Conservation (phyloP, 208 protist genomes). For the Trypanosoma boissoni region DNA sequence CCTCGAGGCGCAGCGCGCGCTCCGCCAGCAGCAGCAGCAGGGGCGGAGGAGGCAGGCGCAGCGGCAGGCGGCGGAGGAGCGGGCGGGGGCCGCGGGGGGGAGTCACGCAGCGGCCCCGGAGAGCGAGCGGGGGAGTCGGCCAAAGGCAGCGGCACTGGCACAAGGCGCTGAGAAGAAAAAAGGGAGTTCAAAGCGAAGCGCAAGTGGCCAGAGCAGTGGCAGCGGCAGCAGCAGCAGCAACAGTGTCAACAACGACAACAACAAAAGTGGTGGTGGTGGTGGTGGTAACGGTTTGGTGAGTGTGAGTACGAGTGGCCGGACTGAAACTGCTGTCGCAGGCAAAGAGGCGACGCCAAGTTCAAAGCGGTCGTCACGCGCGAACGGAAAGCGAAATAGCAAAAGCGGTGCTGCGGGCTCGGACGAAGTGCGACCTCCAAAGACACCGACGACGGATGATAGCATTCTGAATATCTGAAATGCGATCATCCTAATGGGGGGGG, state of each 20-base stretch:
- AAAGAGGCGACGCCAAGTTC: too few relatives aligned
- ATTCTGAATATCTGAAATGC: not conserved
- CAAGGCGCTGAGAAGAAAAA: not conserved
- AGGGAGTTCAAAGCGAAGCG: not conserved
- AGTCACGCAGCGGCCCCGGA: too few relatives aligned
- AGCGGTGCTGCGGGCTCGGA: not conserved
- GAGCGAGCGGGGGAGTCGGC: not conserved
- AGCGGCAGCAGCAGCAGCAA: slow-evolving; percentile 5
- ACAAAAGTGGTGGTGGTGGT: not conserved
- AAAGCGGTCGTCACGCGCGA: too few relatives aligned
- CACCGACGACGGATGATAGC: not conserved
- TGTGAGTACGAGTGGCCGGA: too few relatives aligned
- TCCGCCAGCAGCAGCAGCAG: not conserved
- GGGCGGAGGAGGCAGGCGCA: not conserved
- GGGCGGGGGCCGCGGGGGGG: too few relatives aligned
- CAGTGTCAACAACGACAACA: not conserved
- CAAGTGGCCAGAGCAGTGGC: not conserved
- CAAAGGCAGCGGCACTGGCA: not conserved
- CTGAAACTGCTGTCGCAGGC: too few relatives aligned
- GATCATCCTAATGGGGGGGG: not conserved
- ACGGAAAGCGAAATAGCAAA: not conserved
- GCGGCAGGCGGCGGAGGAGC: not conserved
- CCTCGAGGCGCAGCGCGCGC: slow-evolving; percentile 1
- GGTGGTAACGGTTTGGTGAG: not conserved
- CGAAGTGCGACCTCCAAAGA: not conserved